Conservation (phyloP, 2,329 filamentous ascomycete species). For the Nectriaceae sp. region DNA sequence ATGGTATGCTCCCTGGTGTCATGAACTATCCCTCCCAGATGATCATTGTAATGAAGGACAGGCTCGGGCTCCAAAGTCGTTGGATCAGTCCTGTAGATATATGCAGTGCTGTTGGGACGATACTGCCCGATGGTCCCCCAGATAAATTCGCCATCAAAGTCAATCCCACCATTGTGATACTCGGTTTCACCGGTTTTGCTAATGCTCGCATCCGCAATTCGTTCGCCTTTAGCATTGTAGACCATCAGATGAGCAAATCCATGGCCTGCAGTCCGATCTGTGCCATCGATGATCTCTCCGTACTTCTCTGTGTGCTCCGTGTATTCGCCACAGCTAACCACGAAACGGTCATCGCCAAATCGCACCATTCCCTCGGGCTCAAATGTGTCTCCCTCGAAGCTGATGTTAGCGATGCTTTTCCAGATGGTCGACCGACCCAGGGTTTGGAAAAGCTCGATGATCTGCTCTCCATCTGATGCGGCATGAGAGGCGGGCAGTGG, state of each 20-base stretch:
- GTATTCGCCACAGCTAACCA: conserved; percentile 48
- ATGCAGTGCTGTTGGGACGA: conserved; percentile 48
- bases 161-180: conserved; percentile 51
- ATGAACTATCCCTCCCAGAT: conserved; percentile 49
- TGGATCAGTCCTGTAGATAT: conserved; percentile 42
- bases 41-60: conserved; percentile 41
- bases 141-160: conserved; percentile 48
- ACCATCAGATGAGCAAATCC: conserved; percentile 49
- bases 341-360: conserved; percentile 43
- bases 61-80: conserved; percentile 34
- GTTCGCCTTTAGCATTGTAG: conserved; percentile 42
- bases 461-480: conserved; percentile 35
- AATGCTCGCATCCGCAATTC: conserved; percentile 47
- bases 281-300: conserved; percentile 50
- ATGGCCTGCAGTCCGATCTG: conserved; percentile 46
- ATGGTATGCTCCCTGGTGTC: conserved; percentile 37
- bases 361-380: conserved; percentile 52
- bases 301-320: conserved; percentile 41
- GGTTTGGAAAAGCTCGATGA: conserved; percentile 37
- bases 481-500: conserved; percentile 39
- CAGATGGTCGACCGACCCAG: conserved; percentile 43
- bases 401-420: conserved; percentile 43
- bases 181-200: conserved; percentile 37
- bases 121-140: conserved; percentile 51
- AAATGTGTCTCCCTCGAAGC: conserved; percentile 46